Conservation (phyloP, 2,329 filamentous ascomycete species). For the Beauveria bassiana region DNA sequence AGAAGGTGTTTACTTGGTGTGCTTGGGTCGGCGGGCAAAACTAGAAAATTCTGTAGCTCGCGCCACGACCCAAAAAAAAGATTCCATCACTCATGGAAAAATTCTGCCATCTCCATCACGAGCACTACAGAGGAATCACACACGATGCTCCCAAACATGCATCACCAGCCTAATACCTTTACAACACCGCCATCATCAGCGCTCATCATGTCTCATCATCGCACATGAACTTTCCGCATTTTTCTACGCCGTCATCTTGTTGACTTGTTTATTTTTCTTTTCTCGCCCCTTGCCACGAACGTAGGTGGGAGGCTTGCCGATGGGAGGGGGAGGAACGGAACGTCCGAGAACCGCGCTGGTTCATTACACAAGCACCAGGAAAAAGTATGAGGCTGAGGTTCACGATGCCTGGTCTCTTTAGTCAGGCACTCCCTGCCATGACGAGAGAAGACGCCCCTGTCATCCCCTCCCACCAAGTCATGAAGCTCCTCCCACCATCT, state of each 20-base stretch:
- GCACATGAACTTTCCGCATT: slow-evolving; percentile 11
- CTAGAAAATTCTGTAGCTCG: slow-evolving; percentile 1
- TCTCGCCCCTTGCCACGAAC: not conserved
- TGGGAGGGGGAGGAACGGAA: slow-evolving; percentile 3
- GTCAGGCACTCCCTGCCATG: slow-evolving; percentile 5
- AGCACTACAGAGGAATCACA: slow-evolving; percentile 1
- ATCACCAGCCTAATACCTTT: not conserved
- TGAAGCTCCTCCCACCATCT: slow-evolving; percentile 5
- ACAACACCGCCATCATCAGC: not conserved
- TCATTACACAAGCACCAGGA: not conserved
- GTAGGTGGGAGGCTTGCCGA: not conserved
- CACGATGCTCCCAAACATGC: slow-evolving; percentile 4
- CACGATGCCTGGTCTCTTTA: slow-evolving; percentile 6
- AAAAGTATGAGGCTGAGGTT: slow-evolving; percentile 11
- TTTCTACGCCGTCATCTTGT: not conserved
- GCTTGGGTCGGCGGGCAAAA: not conserved
- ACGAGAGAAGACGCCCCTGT: not conserved
- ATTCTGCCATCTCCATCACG: not conserved
- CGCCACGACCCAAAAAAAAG: not conserved
- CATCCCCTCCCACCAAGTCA: not conserved
- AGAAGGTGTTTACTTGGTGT: not conserved
- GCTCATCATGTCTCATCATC: not conserved
- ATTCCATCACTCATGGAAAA: not conserved
- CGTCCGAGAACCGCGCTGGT: slow-evolving; percentile 8
- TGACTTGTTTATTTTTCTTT: not conserved